Evolutionary conservation across 2,329 filamentous ascomycete species (phyloP).

Genomic region (Penicillium carneum): DNA sequence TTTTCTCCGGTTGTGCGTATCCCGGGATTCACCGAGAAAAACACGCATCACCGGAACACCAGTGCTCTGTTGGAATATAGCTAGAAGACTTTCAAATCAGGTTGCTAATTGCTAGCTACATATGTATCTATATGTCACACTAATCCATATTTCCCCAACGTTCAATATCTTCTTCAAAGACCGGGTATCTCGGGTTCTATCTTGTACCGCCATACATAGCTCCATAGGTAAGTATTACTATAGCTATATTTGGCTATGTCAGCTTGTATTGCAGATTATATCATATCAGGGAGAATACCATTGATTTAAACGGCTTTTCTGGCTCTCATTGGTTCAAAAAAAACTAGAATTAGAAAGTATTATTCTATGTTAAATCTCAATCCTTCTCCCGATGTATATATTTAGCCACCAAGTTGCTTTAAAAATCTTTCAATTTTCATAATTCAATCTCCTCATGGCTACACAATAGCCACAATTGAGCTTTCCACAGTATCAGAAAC

Average conservation of each 20-base stretch:
- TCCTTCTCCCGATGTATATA: background rate
- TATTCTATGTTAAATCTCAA: background rate
- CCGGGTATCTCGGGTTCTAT: background rate
- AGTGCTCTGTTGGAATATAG: conserved; percentile 3
- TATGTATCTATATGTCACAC: background rate
- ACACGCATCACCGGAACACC: conserved; percentile 18
- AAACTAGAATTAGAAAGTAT: background rate
- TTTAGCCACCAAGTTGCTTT: background rate
- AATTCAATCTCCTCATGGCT: background rate
- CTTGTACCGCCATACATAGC: background rate
- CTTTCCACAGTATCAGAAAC: too few relatives aligned
- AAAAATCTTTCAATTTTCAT: background rate
- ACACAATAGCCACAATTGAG: background rate
- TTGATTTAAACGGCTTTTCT: background rate
- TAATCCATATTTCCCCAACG: background rate
- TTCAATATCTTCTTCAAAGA: background rate
- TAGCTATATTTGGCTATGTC: background rate
- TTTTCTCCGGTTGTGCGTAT: conserved; percentile 8
- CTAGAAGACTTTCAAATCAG: conserved; percentile 3
- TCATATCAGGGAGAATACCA: too few relatives aligned
- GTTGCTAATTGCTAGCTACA: background rate
- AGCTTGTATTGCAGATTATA: background rate
- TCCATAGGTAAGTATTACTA: background rate
- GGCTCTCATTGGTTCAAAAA: too few relatives aligned
- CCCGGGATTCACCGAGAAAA: conserved; percentile 24